phyloP scores from a whole-genome alignment of 1,139 yeast genomes.

The Pichia sp. region DNA sequence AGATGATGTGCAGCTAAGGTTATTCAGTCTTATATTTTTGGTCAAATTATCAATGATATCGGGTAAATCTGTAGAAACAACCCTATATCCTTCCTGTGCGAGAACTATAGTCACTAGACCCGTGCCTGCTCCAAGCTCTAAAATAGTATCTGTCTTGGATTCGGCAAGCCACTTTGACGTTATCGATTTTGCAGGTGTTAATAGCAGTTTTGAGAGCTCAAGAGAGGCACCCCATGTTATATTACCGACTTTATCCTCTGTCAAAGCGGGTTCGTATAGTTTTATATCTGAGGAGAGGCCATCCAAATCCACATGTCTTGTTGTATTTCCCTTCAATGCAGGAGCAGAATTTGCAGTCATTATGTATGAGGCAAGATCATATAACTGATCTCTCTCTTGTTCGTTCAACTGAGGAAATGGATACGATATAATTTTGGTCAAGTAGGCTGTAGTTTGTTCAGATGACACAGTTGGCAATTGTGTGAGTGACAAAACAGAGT shows the following conservation, averaged over 20 bases:
- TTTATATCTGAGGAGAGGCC: conserved; percentile 27
- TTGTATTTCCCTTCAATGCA: conserved; percentile 71
- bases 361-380: conserved; percentile 52
- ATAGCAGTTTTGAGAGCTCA: conserved; percentile 52
- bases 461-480: conserved; percentile 9
- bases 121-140: conserved; percentile 92
- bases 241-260: conserved; percentile 80
- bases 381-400: conserved; percentile 35
- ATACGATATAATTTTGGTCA: conserved; percentile 57
- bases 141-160: conserved; percentile 38
- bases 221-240: conserved; percentile 96
- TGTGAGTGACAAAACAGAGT: conserved; percentile 8
- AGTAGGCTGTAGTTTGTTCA: conserved; percentile 43
- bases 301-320: conserved; percentile 23
- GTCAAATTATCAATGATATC: conserved; percentile 66
- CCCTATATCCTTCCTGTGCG: conserved; percentile 36
- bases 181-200: conserved; percentile 15
- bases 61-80: conserved; percentile 68
- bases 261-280: conserved; percentile 76
- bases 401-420: conserved; percentile 44
- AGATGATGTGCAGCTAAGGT: conserved; percentile 18
- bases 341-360: conserved; percentile 83
- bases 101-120: conserved; percentile 80
- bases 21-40: conserved; percentile 50
- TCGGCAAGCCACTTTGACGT: conserved; percentile 20